phyloP scores from a whole-genome alignment of 441 rosid genomes.

The Pelargonium cotyledonis region DNA sequence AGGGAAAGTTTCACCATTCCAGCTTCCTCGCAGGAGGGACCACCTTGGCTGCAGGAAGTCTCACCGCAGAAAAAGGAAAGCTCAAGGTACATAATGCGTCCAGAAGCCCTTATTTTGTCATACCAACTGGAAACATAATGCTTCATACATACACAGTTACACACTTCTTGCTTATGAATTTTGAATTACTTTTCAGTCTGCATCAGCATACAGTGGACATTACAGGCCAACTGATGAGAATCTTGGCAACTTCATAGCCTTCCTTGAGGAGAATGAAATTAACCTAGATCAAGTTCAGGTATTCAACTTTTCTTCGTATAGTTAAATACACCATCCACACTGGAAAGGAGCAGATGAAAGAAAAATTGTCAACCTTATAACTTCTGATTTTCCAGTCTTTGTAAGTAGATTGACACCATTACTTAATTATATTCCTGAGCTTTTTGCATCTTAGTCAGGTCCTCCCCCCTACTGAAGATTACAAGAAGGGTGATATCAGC shows the following conservation, averaged over 20 bases:
- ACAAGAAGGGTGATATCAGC: conserved; percentile 11
- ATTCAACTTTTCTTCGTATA: neutral
- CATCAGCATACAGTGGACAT: conserved; percentile 31
- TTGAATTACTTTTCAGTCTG: conserved; percentile 20
- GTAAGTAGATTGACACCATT: too few relatives aligned
- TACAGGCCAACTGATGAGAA: conserved; percentile 24
- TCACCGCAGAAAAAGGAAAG: conserved; percentile 23
- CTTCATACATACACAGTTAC: neutral
- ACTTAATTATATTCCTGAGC: neutral
- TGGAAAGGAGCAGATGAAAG: neutral
- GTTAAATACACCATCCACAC: neutral
- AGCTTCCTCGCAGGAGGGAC: conserved; percentile 31
- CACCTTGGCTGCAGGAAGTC: conserved; percentile 28
- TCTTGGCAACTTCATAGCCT: conserved; percentile 23
- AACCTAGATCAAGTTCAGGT: conserved; percentile 26
- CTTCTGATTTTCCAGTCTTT: neutral
- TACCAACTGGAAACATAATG: neutral
- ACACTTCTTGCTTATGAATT: conserved; percentile 14
- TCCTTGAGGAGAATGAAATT: conserved; percentile 26
- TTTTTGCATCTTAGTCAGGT: conserved; percentile 16
- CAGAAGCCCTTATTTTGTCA: neutral
- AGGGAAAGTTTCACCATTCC: conserved; percentile 33
- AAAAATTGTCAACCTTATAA: neutral
- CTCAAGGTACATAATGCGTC: conserved; percentile 19
- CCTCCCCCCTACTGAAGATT: conserved; percentile 20